Base-by-base conservation (phyloP, 2,329 filamentous ascomycete species). In the Dendryphion nanum region DNA sequence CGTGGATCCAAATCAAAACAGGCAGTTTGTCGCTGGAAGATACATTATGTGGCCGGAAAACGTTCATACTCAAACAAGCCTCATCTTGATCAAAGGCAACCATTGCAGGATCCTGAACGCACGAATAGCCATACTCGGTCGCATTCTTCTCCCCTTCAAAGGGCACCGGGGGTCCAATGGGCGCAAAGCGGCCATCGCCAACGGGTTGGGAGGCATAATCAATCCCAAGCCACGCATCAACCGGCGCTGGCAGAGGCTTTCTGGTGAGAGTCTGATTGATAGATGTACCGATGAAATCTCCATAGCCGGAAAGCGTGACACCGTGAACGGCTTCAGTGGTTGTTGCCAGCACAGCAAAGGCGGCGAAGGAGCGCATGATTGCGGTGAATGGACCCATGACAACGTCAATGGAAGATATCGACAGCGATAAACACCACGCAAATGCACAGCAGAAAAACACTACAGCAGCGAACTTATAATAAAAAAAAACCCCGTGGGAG, bases 211-310 rank as follows among this genome's bases (percentile, higher is more conserved):
- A 70, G 0, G 72, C 64, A 33, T 73, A 76, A 46, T 73, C 69
- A 19, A 75, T 66, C 3, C 71, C 70, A 5, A 75, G 54, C 72
- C 72, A 76, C 0, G 72, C 71, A 43, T 75, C 69, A 2, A 75
- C 65, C 0, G 62, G 41, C 2, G 44, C 44, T 8, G 61, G 53
- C 3, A 72, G 55, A 0, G 44, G 42, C 16, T 52, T 45, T 16
- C 61, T 66, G 30, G 48, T 43, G 14, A 67, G 32, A 8, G 63
- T 68, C 30, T 51, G 51, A 14, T 66, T 53, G 28, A 71, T 38
- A n/a, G 59, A 52, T 3, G 59, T 68, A 5, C 70, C 69, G 10
- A 55, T 47, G 44, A 73, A 72, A 1, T 45, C 57, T 28, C 69
- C 69, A 45, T 71, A 72, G 3, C 55, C 66, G 14, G 66, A n/a